Evolutionary conservation across 257 asterid genomes (phyloP).

Genomic region (Craterostigma plantagineum): DNA sequence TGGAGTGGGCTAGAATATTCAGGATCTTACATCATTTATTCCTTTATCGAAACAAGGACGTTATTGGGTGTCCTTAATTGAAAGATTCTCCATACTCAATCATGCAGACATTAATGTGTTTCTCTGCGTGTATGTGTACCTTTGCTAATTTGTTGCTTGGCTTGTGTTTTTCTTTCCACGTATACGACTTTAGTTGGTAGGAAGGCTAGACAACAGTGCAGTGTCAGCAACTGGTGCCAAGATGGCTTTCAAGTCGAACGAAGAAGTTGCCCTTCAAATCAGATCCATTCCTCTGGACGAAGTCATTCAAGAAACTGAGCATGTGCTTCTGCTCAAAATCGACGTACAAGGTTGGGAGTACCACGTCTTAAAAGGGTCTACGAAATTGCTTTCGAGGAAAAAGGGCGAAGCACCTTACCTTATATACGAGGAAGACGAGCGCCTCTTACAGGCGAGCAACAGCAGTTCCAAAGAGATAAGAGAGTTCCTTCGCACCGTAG

Average conservation of each 20-base stretch:
- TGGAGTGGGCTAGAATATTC: too few species aligned
- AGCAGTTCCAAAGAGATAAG: constrained; percentile 67
- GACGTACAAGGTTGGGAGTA: constrained; percentile 99
- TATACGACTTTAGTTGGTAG: constrained; percentile 49
- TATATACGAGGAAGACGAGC: constrained; percentile 93
- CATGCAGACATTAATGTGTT: too few species aligned
- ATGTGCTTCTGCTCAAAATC: constrained; percentile 60
- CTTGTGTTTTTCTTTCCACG: too few species aligned
- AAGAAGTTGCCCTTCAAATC: constrained; percentile 75
- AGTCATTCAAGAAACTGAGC: constrained; percentile 46
- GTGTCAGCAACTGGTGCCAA: constrained; percentile 87
- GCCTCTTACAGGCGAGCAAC: constrained; percentile 82
- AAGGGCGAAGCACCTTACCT: constrained; percentile 86
- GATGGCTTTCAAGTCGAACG: constrained; percentile 85
- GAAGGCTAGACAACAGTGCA: constrained; percentile 96
- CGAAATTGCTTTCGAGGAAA: constrained; percentile 61
- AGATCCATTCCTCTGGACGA: constrained; percentile 68
- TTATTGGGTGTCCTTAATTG: too few species aligned
- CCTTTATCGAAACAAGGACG: too few species aligned
- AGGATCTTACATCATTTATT: too few species aligned
- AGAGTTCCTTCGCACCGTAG: constrained; percentile 49
- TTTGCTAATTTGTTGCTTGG: too few species aligned
- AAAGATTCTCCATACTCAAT: too few species aligned
- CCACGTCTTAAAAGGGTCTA: constrained; percentile 85
- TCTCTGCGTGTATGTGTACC: too few species aligned